phyloP scores from a whole-genome alignment of 768 basidiomycete species.

The Boletus rufocinnamomeus region DNA sequence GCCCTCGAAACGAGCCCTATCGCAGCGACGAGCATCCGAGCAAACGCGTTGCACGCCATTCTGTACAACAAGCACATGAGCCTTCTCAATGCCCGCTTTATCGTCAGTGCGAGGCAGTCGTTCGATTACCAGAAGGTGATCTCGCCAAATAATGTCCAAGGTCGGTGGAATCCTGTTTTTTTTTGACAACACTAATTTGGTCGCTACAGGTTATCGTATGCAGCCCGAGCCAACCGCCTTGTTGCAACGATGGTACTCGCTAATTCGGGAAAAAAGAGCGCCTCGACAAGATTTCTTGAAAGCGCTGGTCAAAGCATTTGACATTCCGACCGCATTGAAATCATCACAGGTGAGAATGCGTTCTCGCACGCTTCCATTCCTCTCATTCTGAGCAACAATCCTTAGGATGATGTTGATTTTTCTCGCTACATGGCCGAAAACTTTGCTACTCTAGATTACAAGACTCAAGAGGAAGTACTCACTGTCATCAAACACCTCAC shows the following conservation, averaged over 20 bases:
- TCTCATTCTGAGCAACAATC: background rate
- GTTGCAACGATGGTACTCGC: constrained; percentile 86
- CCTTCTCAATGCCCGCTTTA: constrained; percentile 82
- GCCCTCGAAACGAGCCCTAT: constrained; percentile 88
- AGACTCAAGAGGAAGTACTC: constrained; percentile 90
- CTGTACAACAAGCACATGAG: constrained; percentile 89
- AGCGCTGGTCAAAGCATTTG: constrained; percentile 78
- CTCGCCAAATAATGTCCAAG: constrained; percentile 49
- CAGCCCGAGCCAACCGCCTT: constrained; percentile 69
- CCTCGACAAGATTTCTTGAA: constrained; percentile 86
- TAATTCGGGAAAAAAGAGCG: constrained; percentile 88
- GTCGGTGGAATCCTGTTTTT: constrained; percentile 40
- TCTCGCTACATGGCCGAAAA: constrained; percentile 95
- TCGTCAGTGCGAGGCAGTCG: constrained; percentile 75
- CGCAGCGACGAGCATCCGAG: constrained; percentile 63
- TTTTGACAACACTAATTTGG: background rate
- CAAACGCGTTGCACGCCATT: constrained; percentile 75
- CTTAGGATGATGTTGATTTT: constrained; percentile 81
- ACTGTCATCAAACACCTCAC: constrained; percentile 83
- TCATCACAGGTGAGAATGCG: constrained; percentile 53
- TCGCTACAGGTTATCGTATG: constrained; percentile 59
- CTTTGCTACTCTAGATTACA: constrained; percentile 90
- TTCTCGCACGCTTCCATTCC: no score
- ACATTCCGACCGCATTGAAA: constrained; percentile 59
- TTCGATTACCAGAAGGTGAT: constrained; percentile 81